A percentile compares a stretch with the other conserved stretches of the same genome.
Evolutionary conservation across 169 alveolate genomes (phyloP).

Genomic region (Plasmodium vivax): DNA sequence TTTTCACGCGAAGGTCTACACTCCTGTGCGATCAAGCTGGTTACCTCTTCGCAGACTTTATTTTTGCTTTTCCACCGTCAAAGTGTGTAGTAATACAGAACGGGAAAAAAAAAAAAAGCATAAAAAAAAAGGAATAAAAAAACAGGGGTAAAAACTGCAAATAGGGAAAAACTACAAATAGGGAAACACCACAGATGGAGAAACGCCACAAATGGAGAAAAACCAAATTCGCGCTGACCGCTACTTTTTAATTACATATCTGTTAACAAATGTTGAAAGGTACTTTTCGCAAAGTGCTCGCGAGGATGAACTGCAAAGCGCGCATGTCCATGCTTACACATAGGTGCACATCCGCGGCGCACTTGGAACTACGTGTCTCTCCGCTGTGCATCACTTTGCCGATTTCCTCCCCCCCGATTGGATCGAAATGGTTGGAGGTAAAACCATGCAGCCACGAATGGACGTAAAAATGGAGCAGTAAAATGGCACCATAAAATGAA

Average conservation of each 20-base stretch:
- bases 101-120: no score
- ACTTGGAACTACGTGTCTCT: neutral
- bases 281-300: neutral
- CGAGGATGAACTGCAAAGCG: neutral
- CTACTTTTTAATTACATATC: neutral
- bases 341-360: neutral
- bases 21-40: neutral
- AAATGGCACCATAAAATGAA: neutral
- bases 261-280: conserved; percentile 6
- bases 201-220: neutral
- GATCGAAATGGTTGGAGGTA: neutral
- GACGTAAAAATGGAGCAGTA: neutral
- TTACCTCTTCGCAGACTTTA: neutral
- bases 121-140: no score
- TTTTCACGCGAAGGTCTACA: neutral
- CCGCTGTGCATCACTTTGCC: neutral
- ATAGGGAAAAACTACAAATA: no score
- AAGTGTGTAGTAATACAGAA: neutral
- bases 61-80: neutral
- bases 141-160: no score
- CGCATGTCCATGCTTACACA: neutral
- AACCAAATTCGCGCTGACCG: neutral
- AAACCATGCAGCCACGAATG: neutral
- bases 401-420: neutral
- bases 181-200: no score